phyloP scores from a whole-genome alignment of 345 rosid species.

The Kandelia obovata region DNA sequence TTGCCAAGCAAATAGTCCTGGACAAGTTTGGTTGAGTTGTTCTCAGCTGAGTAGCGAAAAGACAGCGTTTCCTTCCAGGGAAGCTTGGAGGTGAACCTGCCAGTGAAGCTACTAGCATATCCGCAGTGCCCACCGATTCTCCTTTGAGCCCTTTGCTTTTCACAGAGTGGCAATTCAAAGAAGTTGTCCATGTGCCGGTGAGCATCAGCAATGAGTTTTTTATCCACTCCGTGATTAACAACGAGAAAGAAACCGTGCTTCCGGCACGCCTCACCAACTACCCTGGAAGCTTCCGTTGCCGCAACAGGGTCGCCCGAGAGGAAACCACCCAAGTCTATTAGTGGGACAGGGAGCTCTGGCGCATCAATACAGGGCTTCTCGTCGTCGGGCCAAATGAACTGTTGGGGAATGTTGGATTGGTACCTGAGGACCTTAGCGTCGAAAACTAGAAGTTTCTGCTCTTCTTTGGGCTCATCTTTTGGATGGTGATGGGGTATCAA shows the following conservation, averaged over 20 bases:
- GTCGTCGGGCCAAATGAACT: conserved; percentile 88
- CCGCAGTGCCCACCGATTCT: conserved; percentile 80
- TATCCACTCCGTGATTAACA: conserved; percentile 78
- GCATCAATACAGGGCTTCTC: conserved; percentile 55
- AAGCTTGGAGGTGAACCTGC: conserved; percentile 80
- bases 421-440: conserved; percentile 60
- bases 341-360: conserved; percentile 69
- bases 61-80: conserved; percentile 99
- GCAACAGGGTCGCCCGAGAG: conserved; percentile 56
- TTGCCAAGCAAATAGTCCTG: conserved; percentile 49
- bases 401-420: conserved; percentile 53
- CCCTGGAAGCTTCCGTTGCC: conserved; percentile 50
- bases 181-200: conserved; percentile 61
- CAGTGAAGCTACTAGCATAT: conserved; percentile 96
- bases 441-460: conserved; percentile 44
- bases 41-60: conserved; percentile 51
- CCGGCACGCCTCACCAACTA: conserved; percentile 65
- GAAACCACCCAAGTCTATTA: conserved; percentile 58
- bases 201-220: conserved; percentile 55
- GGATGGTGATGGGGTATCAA: conserved; percentile 24
- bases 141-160: conserved; percentile 74
- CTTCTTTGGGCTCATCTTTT: conserved; percentile 29
- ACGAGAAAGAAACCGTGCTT: conserved; percentile 90
- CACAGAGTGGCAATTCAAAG: conserved; percentile 67
- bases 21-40: conserved; percentile 39